A percentile compares a stretch with the other conserved stretches of the same genome.
These are phyloP conservation scores for Plantago lanceolata DNA, from an alignment of 305 asterid genomes.

Conservation along the genomic window DNA sequence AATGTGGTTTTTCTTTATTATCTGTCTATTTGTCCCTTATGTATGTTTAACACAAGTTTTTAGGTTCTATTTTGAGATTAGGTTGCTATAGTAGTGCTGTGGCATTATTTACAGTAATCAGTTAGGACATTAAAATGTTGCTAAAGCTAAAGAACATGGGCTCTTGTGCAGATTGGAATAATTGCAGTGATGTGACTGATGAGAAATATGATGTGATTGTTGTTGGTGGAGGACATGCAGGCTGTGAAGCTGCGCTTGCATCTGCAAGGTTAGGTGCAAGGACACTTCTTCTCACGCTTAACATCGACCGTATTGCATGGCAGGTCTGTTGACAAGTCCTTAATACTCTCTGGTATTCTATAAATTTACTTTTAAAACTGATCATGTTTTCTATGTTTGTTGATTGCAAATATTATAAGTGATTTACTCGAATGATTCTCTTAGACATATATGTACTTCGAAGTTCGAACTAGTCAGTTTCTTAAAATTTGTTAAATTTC, in stretches of 20 bases:
- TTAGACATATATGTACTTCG: too few relatives aligned
- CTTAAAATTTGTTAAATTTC: too few relatives aligned
- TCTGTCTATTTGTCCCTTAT: background rate
- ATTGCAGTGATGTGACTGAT: slow-evolving; percentile 34
- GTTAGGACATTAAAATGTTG: slow-evolving; percentile 10
- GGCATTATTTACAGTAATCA: background rate
- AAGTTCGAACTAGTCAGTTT: too few relatives aligned
- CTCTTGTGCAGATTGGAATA: slow-evolving; percentile 38
- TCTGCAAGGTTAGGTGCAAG: slow-evolving; percentile 93
- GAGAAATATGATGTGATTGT: slow-evolving; percentile 91
- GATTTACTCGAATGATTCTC: too few relatives aligned
- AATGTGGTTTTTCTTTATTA: background rate
- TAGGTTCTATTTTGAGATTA: background rate
- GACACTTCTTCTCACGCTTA: slow-evolving; percentile 90
- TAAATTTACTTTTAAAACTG: background rate
- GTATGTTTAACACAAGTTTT: background rate
- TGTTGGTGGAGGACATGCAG: slow-evolving; percentile 98
- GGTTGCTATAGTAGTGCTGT: slow-evolving; percentile 3
- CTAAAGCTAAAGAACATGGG: slow-evolving; percentile 15
- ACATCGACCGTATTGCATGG: slow-evolving; percentile 96
- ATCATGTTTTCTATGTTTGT: too few relatives aligned
- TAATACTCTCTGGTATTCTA: background rate
- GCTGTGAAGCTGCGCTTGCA: slow-evolving; percentile 98
- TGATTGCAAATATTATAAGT: too few relatives aligned
- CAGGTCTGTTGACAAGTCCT: slow-evolving; percentile 48